phyloP scores from a whole-genome alignment of 176 grass and related monocot species.

The Phoenix roebelenii region DNA sequence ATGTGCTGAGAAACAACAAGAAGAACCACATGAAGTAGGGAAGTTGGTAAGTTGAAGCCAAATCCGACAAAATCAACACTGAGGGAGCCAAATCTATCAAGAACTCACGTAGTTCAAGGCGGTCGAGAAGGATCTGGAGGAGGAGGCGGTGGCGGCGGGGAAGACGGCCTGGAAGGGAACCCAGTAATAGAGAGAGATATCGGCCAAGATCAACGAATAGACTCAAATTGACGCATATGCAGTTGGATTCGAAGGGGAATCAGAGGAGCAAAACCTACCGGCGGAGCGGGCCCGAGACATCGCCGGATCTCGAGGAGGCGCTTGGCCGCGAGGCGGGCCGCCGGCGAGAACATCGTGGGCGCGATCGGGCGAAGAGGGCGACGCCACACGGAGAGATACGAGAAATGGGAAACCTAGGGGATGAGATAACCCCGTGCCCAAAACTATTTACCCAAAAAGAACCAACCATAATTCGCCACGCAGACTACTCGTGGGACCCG shows the following conservation, averaged over 20 bases:
- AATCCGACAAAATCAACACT: conserved; percentile 1
- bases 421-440: too few relatives aligned
- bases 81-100: neutral
- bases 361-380: neutral
- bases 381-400: too few relatives aligned
- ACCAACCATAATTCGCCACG: too few relatives aligned
- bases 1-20: conserved; percentile 45
- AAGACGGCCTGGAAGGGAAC: conserved; percentile 22
- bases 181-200: neutral
- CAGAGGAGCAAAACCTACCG: conserved; percentile 21
- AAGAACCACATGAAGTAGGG: conserved; percentile 3
- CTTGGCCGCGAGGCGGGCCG: conserved; percentile 45
- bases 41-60: conserved; percentile 11
- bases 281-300: conserved; percentile 17
- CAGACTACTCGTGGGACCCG: too few relatives aligned
- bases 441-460: too few relatives aligned
- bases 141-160: conserved; percentile 8
- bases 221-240: neutral
- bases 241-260: neutral
- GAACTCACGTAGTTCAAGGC: conserved; percentile 77
- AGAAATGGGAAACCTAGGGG: too few relatives aligned
- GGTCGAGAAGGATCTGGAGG: conserved; percentile 47
- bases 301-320: conserved; percentile 38
- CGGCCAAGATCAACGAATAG: neutral
- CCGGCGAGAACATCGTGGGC: conserved; percentile 38